Evolutionary conservation across 805 yeast genomes (phyloP).

Genomic region (Cyberlindnera americana): DNA sequence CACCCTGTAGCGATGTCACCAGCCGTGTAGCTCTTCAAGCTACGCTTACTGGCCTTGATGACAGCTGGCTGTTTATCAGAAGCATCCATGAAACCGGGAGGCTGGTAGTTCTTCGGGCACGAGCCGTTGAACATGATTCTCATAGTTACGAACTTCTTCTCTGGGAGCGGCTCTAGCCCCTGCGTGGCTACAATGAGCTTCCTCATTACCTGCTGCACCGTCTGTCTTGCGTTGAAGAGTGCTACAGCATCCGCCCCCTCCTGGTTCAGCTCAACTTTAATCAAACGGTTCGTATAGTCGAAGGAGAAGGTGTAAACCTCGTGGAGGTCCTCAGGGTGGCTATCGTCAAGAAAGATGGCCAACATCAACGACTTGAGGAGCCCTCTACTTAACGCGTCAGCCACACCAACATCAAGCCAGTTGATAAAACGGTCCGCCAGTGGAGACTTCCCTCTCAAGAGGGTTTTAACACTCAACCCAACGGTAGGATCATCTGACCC

Average conservation of each 20-base stretch:
- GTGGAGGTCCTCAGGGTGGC: constrained; percentile 37
- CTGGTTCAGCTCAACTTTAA: constrained; percentile 25
- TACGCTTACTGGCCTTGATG: constrained; percentile 22
- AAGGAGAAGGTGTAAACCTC: constrained; percentile 53
- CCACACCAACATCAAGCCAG: constrained; percentile 52
- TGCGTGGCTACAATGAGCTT: constrained; percentile 53
- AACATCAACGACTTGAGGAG: constrained; percentile 44
- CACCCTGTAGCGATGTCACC: constrained; percentile 32
- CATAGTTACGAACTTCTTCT: constrained; percentile 43
- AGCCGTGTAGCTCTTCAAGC: constrained; percentile 18
- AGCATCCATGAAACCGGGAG: constrained; percentile 45
- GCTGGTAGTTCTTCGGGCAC: constrained; percentile 48
- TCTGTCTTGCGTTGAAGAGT: constrained; percentile 37
- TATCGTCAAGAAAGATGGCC: constrained; percentile 41
- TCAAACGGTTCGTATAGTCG: constrained; percentile 35
- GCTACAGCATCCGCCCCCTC: constrained; percentile 12
- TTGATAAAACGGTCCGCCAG: constrained; percentile 47
- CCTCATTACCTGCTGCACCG: constrained; percentile 46
- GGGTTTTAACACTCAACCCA: constrained; percentile 43
- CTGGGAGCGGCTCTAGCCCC: constrained; percentile 48
- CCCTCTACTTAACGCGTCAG: constrained; percentile 40
- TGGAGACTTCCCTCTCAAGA: constrained; percentile 42
- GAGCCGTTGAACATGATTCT: constrained; percentile 45
- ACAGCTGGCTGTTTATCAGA: constrained; percentile 33
- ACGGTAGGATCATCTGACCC: constrained; percentile 24